These are phyloP conservation scores for Solanum chacoense DNA, from an alignment of 305 asterid species.

Conservation along the genomic window DNA sequence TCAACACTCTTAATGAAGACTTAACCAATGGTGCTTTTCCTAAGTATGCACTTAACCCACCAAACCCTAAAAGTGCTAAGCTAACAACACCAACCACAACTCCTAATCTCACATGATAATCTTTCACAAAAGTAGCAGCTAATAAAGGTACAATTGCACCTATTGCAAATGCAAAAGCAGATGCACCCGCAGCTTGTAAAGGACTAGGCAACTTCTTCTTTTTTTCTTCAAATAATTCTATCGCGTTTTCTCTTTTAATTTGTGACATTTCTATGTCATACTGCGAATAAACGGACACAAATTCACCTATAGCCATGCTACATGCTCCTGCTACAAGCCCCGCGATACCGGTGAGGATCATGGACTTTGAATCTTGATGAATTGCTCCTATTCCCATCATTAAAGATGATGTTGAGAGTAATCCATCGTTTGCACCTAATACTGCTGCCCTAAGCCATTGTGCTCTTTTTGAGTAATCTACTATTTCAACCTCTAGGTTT, in stretches of 20 bases:
- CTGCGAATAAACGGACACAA: slow-evolving; percentile 53
- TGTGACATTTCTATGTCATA: slow-evolving; percentile 45
- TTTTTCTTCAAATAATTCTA: not conserved
- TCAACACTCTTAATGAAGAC: slow-evolving; percentile 23
- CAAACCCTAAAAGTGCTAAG: slow-evolving; percentile 28
- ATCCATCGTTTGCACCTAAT: slow-evolving; percentile 68
- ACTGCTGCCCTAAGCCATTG: slow-evolving; percentile 81
- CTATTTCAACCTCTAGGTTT: slow-evolving; percentile 1
- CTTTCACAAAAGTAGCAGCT: slow-evolving; percentile 18
- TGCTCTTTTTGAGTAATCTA: slow-evolving; percentile 42
- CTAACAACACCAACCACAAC: slow-evolving; percentile 21
- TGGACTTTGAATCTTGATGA: slow-evolving; percentile 29
- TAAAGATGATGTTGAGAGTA: slow-evolving; percentile 48
- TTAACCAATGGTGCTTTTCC: slow-evolving; percentile 22
- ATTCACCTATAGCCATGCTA: slow-evolving; percentile 80
- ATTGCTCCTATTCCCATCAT: slow-evolving; percentile 72
- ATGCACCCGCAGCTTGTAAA: slow-evolving; percentile 14
- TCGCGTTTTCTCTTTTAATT: slow-evolving; percentile 18
- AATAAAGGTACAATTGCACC: slow-evolving; percentile 34
- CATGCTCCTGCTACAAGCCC: slow-evolving; percentile 61
- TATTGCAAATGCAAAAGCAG: slow-evolving; percentile 20
- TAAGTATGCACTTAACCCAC: slow-evolving; percentile 21
- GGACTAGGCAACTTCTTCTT: slow-evolving; percentile 21
- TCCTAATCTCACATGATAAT: slow-evolving; percentile 19
- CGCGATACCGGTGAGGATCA: slow-evolving; percentile 54